Evolutionary conservation across 169 alveolate species (phyloP).

Genomic region (Plasmodium cynomolgi): DNA sequence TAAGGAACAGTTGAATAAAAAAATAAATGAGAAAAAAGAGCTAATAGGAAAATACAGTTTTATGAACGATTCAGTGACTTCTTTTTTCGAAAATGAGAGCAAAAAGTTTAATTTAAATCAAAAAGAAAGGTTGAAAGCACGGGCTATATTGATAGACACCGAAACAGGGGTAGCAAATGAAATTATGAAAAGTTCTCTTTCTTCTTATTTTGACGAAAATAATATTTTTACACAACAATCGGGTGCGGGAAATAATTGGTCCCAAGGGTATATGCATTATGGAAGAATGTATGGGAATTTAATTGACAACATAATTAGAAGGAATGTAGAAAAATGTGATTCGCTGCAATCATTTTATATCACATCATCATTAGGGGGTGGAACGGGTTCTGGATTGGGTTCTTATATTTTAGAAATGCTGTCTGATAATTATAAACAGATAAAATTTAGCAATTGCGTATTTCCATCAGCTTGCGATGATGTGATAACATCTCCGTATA

Average conservation of each 20-base stretch:
- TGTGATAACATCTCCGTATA: constrained; percentile 94
- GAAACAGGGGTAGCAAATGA: constrained; percentile 97
- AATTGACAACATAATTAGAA: constrained; percentile 90
- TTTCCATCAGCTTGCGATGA: constrained; percentile 94
- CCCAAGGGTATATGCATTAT: constrained; percentile 89
- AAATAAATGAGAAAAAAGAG: constrained; percentile 73
- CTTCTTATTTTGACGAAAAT: constrained; percentile 91
- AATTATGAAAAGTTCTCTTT: constrained; percentile 91
- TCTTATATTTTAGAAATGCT: constrained; percentile 91
- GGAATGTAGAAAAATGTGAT: constrained; percentile 93
- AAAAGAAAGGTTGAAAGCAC: constrained; percentile 86
- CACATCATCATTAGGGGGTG: constrained; percentile 98
- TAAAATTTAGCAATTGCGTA: constrained; percentile 90
- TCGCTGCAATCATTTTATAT: constrained; percentile 95
- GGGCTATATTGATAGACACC: constrained; percentile 96
- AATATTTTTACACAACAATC: constrained; percentile 94
- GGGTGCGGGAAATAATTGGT: constrained; percentile 99
- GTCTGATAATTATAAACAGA: constrained; percentile 90
- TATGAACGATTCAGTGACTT: constrained; percentile 78
- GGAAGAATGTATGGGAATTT: constrained; percentile 92
- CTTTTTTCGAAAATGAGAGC: constrained; percentile 82
- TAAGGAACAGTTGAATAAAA: constrained; percentile 88
- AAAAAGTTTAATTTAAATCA: constrained; percentile 80
- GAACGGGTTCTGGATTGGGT: constrained; percentile 99
- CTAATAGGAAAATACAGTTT: constrained; percentile 16